A percentile compares a stretch with the other conserved stretches of the same genome.
Conservation (phyloP, 2,329 filamentous ascomycete species). For the Talaromyces albobiverticillius region DNA sequence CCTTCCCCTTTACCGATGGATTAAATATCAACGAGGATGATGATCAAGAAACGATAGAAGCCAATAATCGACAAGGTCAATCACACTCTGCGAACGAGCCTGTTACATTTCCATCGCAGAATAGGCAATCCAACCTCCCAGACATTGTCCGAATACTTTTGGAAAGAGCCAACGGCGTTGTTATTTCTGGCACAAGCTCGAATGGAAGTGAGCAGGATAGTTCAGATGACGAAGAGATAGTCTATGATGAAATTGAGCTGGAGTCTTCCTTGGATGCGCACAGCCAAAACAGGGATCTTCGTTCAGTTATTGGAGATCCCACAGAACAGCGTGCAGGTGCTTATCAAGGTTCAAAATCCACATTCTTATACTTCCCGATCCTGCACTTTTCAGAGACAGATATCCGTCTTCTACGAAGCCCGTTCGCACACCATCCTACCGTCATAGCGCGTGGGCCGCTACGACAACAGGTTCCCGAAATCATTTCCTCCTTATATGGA, state of each 20-base stretch:
- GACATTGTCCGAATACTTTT: background rate
- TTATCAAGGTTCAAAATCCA: background rate
- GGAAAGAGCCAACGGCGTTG: background rate
- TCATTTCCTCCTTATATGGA: background rate
- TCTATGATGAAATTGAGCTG: background rate
- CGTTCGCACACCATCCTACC: conserved; percentile 28
- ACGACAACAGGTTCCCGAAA: conserved; percentile 6
- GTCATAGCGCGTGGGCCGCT: conserved; percentile 22
- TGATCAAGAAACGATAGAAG: background rate
- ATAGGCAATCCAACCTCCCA: background rate
- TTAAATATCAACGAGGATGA: background rate
- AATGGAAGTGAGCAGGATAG: background rate
- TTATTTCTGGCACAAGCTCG: background rate
- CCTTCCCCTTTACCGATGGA: background rate
- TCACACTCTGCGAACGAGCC: background rate
- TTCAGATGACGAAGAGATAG: background rate
- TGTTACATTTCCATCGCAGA: background rate
- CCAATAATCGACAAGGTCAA: background rate
- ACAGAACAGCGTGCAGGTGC: background rate
- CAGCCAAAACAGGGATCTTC: background rate
- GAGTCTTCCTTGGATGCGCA: background rate
- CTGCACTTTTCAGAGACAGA: conserved; percentile 41
- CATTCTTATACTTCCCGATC: conserved; percentile 31
- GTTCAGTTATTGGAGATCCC: background rate
- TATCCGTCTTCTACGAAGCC: conserved; percentile 36